Evolutionary conservation across 805 yeast genomes (phyloP), one percentile per base, ranked within the genome.

Genomic region (Geotrichum ghanense): DNA sequence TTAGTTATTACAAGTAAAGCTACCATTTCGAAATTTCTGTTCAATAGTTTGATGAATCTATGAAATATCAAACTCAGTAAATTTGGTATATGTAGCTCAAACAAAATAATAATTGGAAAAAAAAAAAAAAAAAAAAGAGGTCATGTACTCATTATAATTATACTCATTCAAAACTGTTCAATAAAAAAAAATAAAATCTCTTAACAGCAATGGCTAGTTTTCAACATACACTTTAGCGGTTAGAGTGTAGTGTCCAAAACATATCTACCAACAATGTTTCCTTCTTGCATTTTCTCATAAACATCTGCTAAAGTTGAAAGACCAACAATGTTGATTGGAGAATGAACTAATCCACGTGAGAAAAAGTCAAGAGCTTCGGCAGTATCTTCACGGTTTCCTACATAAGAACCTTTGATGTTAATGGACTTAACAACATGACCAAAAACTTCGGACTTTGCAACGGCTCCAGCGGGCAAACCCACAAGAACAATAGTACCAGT

Each of bases 381-480:
- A 22, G 52, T 42, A 42, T 59, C 62, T n/a, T 40, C 41, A 21
- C 61, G 42, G 19, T 51, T 51, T 16, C 62, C 62, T 19, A 59
- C 51, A 42, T 53, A 35, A 22, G 60, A 46, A 12, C 61, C 62
- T n/a, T n/a, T n/a, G n/a, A n/a, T n/a, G n/a, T n/a, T n/a, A n/a
- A n/a, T n/a, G n/a, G n/a, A n/a, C n/a, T n/a, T n/a, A 53, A 21
- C 9, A 34, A 22, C 12, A 45, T 22, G 12, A 58, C 59, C 3
- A 40, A 42, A n/a, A 53, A 50, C 17, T 42, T 27, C 12, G 56
- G 31, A n/a, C 21, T 44, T 5, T 43, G 52, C 6, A 47, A 49
- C 16, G 42, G 27, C 5, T 44, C 44, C 7, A n/a, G n/a, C n/a
- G n/a, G 62, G 61, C 21, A 57, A 35, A 17, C 57, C 60, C n/a